Evolutionary conservation across 2,329 filamentous ascomycete genomes (phyloP).

Genomic region (Aspergillus proliferans): DNA sequence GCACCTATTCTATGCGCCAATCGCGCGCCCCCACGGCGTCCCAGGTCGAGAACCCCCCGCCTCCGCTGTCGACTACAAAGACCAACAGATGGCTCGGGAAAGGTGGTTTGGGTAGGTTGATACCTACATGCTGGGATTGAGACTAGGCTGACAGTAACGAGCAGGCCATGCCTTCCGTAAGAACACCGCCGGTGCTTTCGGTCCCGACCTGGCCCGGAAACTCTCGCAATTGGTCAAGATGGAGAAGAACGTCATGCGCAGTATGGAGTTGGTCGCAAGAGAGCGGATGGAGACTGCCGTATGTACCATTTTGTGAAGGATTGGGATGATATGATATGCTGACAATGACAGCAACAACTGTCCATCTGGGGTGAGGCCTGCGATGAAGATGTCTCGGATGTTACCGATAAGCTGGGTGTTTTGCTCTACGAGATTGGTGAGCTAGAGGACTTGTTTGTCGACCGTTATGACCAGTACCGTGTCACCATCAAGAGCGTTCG

Average conservation of each 20-base stretch:
- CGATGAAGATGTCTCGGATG: constrained; percentile 96
- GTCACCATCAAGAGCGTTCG: constrained; percentile 99
- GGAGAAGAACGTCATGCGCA: constrained; percentile 99
- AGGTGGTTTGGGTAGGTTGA: constrained; percentile 71
- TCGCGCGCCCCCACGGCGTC: constrained; percentile 92
- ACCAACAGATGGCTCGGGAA: constrained; percentile 81
- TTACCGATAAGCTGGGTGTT: constrained; percentile 97
- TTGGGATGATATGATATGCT: background rate
- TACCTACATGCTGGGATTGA: background rate
- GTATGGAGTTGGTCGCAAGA: constrained; percentile 86
- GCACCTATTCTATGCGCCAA: constrained; percentile 98
- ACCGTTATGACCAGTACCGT: constrained; percentile 98
- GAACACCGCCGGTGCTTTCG: constrained; percentile 49
- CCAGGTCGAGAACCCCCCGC: constrained; percentile 83
- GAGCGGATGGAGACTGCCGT: constrained; percentile 98
- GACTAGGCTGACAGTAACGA: constrained; percentile 1
- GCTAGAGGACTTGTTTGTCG: constrained; percentile 95
- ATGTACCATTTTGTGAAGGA: constrained; percentile 39
- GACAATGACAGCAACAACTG: constrained; percentile 73
- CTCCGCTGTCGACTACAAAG: constrained; percentile 87
- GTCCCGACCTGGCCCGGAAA: constrained; percentile 91
- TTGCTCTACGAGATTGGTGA: constrained; percentile 98
- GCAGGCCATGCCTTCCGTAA: constrained; percentile 58
- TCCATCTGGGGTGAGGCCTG: constrained; percentile 94
- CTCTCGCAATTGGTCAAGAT: constrained; percentile 97